These are phyloP conservation scores for Penicillium herquei DNA, from an alignment of 495 filamentous ascomycete genomes.

Conservation along the genomic window DNA sequence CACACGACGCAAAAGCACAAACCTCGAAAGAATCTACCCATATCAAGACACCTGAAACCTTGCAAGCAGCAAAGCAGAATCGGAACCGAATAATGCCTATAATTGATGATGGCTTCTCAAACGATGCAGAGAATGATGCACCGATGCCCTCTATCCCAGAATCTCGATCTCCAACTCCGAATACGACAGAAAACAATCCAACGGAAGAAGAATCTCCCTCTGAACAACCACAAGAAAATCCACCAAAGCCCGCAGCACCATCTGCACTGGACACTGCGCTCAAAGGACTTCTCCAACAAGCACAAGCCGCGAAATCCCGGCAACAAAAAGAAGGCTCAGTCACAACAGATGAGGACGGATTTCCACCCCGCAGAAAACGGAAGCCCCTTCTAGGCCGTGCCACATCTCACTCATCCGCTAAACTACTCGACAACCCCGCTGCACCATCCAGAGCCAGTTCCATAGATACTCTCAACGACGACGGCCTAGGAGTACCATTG, in stretches of 20 bases:
- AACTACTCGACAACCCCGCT: slow-evolving; percentile 13
- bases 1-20: neutral
- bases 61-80: slow-evolving; percentile 3
- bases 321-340: slow-evolving; percentile 14
- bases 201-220: slow-evolving; percentile 3
- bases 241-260: slow-evolving; percentile 14
- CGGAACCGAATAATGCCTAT: slow-evolving; percentile 11
- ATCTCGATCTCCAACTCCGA: slow-evolving; percentile 28
- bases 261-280: slow-evolving; percentile 39
- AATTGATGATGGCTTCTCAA: slow-evolving; percentile 21
- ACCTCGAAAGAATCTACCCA: neutral
- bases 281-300: slow-evolving; percentile 41
- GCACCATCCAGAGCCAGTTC: slow-evolving; percentile 49
- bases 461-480: slow-evolving; percentile 55
- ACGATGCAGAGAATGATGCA: slow-evolving; percentile 27
- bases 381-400: slow-evolving; percentile 52
- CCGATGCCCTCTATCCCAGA: slow-evolving; percentile 29
- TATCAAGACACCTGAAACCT: neutral
- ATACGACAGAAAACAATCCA: slow-evolving; percentile 9
- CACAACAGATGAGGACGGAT: slow-evolving; percentile 15
- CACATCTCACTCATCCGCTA: slow-evolving; percentile 37
- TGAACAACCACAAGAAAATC: slow-evolving; percentile 19
- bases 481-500: slow-evolving; percentile 47
- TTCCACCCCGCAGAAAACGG: slow-evolving; percentile 24
- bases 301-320: slow-evolving; percentile 38